Evolutionary conservation across 2,329 filamentous ascomycete genomes (phyloP).

Genomic region (Cercospora sp.): DNA sequence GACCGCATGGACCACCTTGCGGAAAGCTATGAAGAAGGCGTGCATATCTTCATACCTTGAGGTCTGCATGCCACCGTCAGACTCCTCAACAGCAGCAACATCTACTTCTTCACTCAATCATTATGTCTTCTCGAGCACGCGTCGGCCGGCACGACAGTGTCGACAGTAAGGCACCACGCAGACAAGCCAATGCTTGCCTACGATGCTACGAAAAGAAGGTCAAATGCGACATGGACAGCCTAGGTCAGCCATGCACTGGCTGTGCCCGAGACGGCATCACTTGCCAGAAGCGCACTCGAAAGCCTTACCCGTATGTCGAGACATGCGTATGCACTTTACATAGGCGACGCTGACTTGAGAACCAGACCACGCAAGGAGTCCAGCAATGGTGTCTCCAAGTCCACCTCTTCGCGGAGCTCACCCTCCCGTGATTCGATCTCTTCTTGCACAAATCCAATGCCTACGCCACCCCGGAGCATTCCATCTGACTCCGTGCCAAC

Average conservation of each 20-base stretch:
- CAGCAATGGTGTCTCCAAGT: conserved; percentile 6
- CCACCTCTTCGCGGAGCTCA: conserved; percentile 6
- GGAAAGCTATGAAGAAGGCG: conserved; percentile 7
- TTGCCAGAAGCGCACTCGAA: conserved; percentile 17
- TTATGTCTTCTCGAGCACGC: conserved; percentile 11
- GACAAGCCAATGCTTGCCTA: conserved; percentile 16
- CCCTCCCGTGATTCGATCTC: conserved; percentile 4
- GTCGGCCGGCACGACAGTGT: conserved; percentile 5
- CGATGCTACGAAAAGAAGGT: conserved; percentile 19
- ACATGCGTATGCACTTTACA: neutral
- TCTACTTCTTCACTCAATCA: neutral
- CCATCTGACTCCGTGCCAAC: conserved; percentile 8
- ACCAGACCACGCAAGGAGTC: conserved; percentile 14
- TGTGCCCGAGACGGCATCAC: conserved; percentile 12
- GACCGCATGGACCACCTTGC: conserved; percentile 7
- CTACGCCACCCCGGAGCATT: conserved; percentile 11
- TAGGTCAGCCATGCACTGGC: conserved; percentile 16
- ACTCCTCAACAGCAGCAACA: neutral
- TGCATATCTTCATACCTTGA: neutral
- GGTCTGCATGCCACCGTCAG: neutral
- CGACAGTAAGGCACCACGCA: conserved; percentile 10
- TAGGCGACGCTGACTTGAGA: conserved; percentile 1
- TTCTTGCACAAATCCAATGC: conserved; percentile 4
- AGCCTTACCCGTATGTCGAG: conserved; percentile 15
- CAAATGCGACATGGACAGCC: conserved; percentile 18